A percentile compares a stretch with the other conserved stretches of the same genome.
These are phyloP conservation scores for Penicillium samsonianum DNA, from an alignment of 495 filamentous ascomycete species.

Conservation along the genomic window DNA sequence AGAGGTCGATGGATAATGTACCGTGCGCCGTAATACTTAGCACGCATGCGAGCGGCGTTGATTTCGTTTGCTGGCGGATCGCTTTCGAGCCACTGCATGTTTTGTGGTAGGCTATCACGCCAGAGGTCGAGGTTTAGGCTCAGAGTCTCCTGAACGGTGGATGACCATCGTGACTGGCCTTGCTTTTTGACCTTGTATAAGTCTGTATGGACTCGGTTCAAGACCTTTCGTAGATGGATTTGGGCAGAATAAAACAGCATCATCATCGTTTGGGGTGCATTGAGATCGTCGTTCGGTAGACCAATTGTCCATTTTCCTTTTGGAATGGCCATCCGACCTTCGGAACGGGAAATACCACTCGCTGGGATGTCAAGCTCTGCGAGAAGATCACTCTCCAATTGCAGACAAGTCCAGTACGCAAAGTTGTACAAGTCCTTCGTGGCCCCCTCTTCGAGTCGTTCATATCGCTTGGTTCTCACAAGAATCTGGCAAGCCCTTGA, in stretches of 20 bases:
- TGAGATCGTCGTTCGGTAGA: conserved; percentile 38
- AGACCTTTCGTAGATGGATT: conserved; percentile 77
- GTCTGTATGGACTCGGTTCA: conserved; percentile 80
- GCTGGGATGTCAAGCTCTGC: conserved; percentile 86
- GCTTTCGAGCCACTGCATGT: conserved; percentile 64
- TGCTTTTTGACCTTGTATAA: conserved; percentile 66
- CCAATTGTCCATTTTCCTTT: conserved; percentile 39
- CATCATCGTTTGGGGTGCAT: conserved; percentile 45
- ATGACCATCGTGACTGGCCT: conserved; percentile 33
- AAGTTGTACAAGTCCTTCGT: conserved; percentile 62
- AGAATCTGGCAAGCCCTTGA: conserved; percentile 75
- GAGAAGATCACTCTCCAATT: conserved; percentile 93
- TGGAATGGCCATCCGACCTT: conserved; percentile 67
- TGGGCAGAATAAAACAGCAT: conserved; percentile 85
- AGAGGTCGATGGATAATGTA: conserved; percentile 89
- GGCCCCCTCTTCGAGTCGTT: conserved; percentile 28
- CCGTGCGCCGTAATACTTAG: conserved; percentile 90
- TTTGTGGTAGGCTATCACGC: conserved; percentile 43
- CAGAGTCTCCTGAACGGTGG: conserved; percentile 39
- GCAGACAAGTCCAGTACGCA: conserved; percentile 92
- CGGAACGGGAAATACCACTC: conserved; percentile 71
- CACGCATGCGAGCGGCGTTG: conserved; percentile 79
- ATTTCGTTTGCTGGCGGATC: conserved; percentile 74
- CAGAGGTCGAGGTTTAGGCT: conserved; percentile 55
- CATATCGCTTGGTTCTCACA: conserved; percentile 59